phyloP scores from a whole-genome alignment of 352 stramenopile species.

The Aphanomyces cochlioides region DNA sequence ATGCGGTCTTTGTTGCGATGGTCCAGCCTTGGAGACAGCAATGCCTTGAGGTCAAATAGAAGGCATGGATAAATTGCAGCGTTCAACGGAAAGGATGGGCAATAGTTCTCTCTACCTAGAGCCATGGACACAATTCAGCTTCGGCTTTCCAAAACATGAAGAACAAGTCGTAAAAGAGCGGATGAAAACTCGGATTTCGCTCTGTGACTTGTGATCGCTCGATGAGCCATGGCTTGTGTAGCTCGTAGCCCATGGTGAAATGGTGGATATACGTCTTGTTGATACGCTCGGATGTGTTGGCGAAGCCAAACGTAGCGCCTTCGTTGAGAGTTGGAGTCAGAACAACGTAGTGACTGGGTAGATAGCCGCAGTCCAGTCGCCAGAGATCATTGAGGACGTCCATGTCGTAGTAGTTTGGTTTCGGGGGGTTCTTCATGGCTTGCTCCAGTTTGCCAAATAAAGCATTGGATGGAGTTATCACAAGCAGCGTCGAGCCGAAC shows the following conservation, averaged over 20 bases:
- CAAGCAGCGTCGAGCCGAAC: constrained; percentile 13
- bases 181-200: constrained; percentile 5
- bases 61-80: too few species aligned
- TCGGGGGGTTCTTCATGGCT: neutral
- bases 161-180: constrained; percentile 26
- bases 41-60: too few species aligned
- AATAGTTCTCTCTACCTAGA: neutral
- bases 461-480: neutral
- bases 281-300: neutral
- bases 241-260: neutral
- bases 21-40: too few species aligned
- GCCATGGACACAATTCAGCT: constrained; percentile 8
- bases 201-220: neutral
- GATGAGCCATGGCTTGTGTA: constrained; percentile 16
- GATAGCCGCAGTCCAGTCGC: neutral
- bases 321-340: constrained; percentile 2
- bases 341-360: constrained; percentile 24
- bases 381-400: constrained; percentile 19
- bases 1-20: too few species aligned
- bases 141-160: constrained; percentile 10
- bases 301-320: constrained; percentile 3
- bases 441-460: neutral
- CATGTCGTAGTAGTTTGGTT: constrained; percentile 18
- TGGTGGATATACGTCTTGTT: constrained; percentile 25
- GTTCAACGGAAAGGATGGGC: too few species aligned